Base-by-base conservation (phyloP, 2,329 filamentous ascomycete genomes). In the Hymenoscyphus occultus region DNA sequence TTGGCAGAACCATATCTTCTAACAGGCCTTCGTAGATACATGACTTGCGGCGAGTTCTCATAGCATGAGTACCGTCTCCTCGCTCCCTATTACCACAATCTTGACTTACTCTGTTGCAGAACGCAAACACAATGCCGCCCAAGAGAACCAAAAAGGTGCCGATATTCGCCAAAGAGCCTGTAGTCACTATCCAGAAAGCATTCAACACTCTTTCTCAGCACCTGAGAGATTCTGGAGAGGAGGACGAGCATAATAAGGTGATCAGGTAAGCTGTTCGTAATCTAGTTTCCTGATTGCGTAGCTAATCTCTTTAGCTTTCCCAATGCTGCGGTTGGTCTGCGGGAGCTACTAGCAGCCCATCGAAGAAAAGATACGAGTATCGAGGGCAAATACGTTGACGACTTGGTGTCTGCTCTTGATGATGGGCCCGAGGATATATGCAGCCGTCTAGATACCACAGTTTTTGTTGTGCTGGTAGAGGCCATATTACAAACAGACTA, bases 401-500 rank as follows among this genome's bases (percentile, higher is more conserved):
- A 62, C 14, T n/a, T 71, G 16, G 56, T 67, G 39, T 42, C 54
- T 1, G n/a, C 35, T 14, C 62, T 75, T 5, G 71, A 72, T 10
- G 56, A 65, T 22, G 63, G 64, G 6, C 63, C 59, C 13, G 45
- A 61, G 12, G 60, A 70, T 22, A 32, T 72, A 7, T 73, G 72
- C 62, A 64, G 64, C 54, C 62, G 66, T 2, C 22, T 75, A 2
- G 65, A 71, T 31, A 60, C 64, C 1, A 14, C 56, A n/a, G 56
- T 67, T 1, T 74, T 74, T 56, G 61, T 13, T 48, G 48, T 64
- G 5, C 56, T 73, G 1, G 19, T 74, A 2, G 65, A 71, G 40
- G 54, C 66, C 1, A 61, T 72, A 5, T 45, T 75, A 10, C 67
- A 69, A 31, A 61, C 67, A 16, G 68, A 70, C 12, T 31, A 66